These are phyloP conservation scores for Ilyonectria robusta DNA, from an alignment of 2,329 filamentous ascomycete genomes.

Conservation along the genomic window DNA sequence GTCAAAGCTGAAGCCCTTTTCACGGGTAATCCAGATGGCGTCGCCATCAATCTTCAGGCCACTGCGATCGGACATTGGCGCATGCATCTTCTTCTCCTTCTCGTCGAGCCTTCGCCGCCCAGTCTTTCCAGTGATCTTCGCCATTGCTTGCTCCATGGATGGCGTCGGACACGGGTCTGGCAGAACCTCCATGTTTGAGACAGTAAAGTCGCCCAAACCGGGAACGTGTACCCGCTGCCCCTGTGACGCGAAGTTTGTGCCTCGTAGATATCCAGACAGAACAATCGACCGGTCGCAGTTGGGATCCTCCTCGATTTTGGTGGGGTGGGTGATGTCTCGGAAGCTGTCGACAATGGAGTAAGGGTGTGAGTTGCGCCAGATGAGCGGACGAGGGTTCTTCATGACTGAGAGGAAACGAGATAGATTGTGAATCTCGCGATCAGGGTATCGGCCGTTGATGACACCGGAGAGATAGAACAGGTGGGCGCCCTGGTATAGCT, in stretches of 20 bases:
- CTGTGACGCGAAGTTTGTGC: constrained; percentile 91
- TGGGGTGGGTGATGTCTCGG: constrained; percentile 94
- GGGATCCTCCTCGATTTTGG: constrained; percentile 87
- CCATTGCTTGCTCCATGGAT: constrained; percentile 87
- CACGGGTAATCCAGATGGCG: constrained; percentile 87
- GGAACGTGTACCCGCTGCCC: constrained; percentile 93
- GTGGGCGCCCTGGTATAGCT: constrained; percentile 96
- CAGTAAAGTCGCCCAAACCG: constrained; percentile 89
- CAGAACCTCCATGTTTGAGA: constrained; percentile 86
- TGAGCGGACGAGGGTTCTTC: constrained; percentile 97
- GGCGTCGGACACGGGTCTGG: constrained; percentile 97
- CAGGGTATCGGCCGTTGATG: constrained; percentile 95
- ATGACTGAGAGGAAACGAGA: constrained; percentile 97
- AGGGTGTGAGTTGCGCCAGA: constrained; percentile 97
- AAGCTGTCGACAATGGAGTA: constrained; percentile 96
- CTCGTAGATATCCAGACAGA: constrained; percentile 92
- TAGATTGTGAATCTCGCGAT: constrained; percentile 95
- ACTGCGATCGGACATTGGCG: constrained; percentile 98
- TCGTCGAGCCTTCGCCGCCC: constrained; percentile 87
- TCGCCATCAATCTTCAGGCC: constrained; percentile 97
- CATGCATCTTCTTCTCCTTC: constrained; percentile 96
- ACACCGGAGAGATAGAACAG: constrained; percentile 97
- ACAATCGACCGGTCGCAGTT: constrained; percentile 94
- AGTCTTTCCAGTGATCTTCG: constrained; percentile 87
- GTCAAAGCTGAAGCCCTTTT: constrained; percentile 83